A percentile compares a stretch with the other conserved stretches of the same genome.
phyloP scores from a whole-genome alignment of 1,139 yeast species.

The Magnusiomyces ingens region DNA sequence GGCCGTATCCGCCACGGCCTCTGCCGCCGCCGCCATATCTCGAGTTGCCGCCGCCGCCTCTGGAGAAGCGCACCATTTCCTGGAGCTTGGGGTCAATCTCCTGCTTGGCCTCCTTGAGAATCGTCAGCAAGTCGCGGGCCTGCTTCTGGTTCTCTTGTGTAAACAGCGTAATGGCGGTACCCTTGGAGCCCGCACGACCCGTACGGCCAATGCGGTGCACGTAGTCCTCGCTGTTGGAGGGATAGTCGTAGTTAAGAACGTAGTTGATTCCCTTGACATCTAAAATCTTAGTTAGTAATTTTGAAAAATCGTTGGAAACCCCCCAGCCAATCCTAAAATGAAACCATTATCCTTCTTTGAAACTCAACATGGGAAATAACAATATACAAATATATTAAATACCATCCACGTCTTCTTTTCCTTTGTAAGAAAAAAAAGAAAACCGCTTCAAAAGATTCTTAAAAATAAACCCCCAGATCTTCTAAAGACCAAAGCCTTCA shows the following conservation, averaged over 20 bases:
- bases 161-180: slow-evolving; percentile 94
- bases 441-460: too few species aligned
- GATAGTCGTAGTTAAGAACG: slow-evolving; percentile 95
- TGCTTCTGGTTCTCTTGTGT: slow-evolving; percentile 80
- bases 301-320: too few species aligned
- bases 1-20: slow-evolving; percentile 51
- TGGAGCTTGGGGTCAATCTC: slow-evolving; percentile 51
- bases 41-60: slow-evolving; percentile 44
- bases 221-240: slow-evolving; percentile 95
- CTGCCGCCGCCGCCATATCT: slow-evolving; percentile 51
- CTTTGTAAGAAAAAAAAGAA: too few species aligned
- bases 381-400: too few species aligned
- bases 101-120: slow-evolving; percentile 94
- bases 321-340: too few species aligned
- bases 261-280: slow-evolving; percentile 96
- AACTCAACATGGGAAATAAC: too few species aligned
- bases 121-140: slow-evolving; percentile 86
- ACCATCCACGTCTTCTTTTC: too few species aligned
- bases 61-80: slow-evolving; percentile 44
- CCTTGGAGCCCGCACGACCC: slow-evolving; percentile 96
- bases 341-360: too few species aligned
- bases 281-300: slow-evolving; percentile 34
- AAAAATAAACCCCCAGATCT: too few species aligned
- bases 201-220: slow-evolving; percentile 97
- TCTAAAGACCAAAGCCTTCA: too few species aligned